Conservation (phyloP, 305 asterid genomes). For the Lippia alba region DNA sequence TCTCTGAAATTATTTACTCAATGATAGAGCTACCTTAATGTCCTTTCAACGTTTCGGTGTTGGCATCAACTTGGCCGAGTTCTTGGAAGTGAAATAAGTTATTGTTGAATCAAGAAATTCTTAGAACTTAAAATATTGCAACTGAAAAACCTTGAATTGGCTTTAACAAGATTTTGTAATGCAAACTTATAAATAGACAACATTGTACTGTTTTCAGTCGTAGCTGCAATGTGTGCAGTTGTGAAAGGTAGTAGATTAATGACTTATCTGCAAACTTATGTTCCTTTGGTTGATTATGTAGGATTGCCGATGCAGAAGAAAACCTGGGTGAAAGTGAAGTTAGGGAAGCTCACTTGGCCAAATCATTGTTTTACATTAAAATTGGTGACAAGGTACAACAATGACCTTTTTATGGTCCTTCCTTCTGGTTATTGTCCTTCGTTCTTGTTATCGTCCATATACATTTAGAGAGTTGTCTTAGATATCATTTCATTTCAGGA, state of each 20-base stretch:
- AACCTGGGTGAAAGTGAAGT: constrained; percentile 89
- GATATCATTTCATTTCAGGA: constrained; percentile 48
- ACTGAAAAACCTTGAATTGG: neutral
- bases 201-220: neutral
- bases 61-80: neutral
- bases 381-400: constrained; percentile 66
- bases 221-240: neutral
- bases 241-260: neutral
- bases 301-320: constrained; percentile 88
- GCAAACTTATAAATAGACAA: neutral
- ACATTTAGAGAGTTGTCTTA: constrained; percentile 4
- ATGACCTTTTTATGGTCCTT: neutral
- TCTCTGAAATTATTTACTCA: neutral
- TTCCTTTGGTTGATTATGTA: constrained; percentile 34
- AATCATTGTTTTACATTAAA: constrained; percentile 63
- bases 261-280: neutral
- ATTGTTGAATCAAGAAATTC: neutral
- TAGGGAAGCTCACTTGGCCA: constrained; percentile 85
- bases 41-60: neutral
- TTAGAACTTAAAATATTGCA: neutral
- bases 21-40: neutral
- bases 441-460: neutral
- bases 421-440: neutral
- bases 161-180: neutral
- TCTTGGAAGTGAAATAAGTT: constrained; percentile 1